A percentile compares a stretch with the other conserved stretches of the same genome.
Conservation (phyloP, 257 asterid species). For the Salvia miltiorrhiza region DNA sequence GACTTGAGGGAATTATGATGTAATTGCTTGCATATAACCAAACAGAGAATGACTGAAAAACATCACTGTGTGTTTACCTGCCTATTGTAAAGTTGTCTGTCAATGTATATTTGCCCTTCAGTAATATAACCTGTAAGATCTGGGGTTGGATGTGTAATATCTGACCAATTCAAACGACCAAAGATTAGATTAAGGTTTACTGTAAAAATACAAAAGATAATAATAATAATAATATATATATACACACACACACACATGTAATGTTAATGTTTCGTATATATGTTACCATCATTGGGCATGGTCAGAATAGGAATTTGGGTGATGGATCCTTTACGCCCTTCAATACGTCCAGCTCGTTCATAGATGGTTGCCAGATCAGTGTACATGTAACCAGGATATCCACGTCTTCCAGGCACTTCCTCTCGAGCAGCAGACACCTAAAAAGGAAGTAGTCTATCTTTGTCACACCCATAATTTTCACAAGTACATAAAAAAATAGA, state of each 20-base stretch:
- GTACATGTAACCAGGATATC: constrained; percentile 82
- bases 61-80: constrained; percentile 39
- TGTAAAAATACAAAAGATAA: not conserved
- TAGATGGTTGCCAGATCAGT: constrained; percentile 97
- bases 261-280: not conserved
- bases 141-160: constrained; percentile 99
- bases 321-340: constrained; percentile 95
- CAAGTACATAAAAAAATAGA: not conserved
- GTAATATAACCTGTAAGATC: constrained; percentile 99
- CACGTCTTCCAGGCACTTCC: constrained; percentile 97
- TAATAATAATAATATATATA: not conserved
- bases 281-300: constrained; percentile 96
- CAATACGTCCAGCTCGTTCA: constrained; percentile 99
- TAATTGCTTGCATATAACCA: not conserved
- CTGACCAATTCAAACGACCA: constrained; percentile 42
- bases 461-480: constrained; percentile 4
- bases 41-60: constrained; percentile 2
- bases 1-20: not conserved
- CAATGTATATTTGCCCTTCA: constrained; percentile 97
- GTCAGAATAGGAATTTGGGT: constrained; percentile 95
- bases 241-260: not conserved
- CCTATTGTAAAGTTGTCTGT: constrained; percentile 82
- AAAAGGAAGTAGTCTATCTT: constrained; percentile 6
- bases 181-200: constrained; percentile 12
- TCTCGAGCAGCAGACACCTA: constrained; percentile 99